Percentiles rank a stretch among this genome's conserved stretches.
These are phyloP conservation scores for Globisporangium radiosum DNA, from an alignment of 352 stramenopile genomes.

Conservation along the genomic window DNA sequence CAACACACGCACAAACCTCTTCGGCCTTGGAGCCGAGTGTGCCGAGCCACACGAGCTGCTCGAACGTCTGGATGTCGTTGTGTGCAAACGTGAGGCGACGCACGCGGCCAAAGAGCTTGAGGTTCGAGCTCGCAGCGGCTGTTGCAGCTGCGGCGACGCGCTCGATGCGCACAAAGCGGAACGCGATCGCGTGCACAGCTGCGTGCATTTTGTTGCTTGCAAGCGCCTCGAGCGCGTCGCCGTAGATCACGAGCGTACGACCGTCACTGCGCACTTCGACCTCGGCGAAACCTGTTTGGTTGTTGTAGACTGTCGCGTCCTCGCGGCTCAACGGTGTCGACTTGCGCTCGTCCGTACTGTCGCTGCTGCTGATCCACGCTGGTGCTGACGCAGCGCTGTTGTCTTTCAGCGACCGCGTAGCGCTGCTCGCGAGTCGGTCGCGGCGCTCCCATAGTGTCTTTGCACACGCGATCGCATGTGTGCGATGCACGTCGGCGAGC, in stretches of 20 bases:
- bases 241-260: slow-evolving; percentile 60
- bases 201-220: slow-evolving; percentile 46
- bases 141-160: slow-evolving; percentile 29
- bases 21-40: slow-evolving; percentile 47
- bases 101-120: slow-evolving; percentile 58
- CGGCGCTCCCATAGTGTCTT: slow-evolving; percentile 35
- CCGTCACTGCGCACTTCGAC: slow-evolving; percentile 69
- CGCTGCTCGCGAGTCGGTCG: not conserved
- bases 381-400: not conserved
- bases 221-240: slow-evolving; percentile 55
- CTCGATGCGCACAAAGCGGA: slow-evolving; percentile 49
- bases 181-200: slow-evolving; percentile 55
- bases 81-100: slow-evolving; percentile 52
- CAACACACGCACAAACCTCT: slow-evolving; percentile 31
- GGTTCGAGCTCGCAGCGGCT: slow-evolving; percentile 24
- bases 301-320: slow-evolving; percentile 38
- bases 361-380: slow-evolving; percentile 9
- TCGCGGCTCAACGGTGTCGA: slow-evolving; percentile 36
- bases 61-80: slow-evolving; percentile 60
- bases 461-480: slow-evolving; percentile 40
- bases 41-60: slow-evolving; percentile 56
- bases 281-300: slow-evolving; percentile 58
- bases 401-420: slow-evolving; percentile 3
- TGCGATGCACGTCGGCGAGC: slow-evolving; percentile 34
- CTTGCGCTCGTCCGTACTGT: slow-evolving; percentile 25